Base-by-base conservation (phyloP, 306 rosid genomes). In the Carpinus fangiana region DNA sequence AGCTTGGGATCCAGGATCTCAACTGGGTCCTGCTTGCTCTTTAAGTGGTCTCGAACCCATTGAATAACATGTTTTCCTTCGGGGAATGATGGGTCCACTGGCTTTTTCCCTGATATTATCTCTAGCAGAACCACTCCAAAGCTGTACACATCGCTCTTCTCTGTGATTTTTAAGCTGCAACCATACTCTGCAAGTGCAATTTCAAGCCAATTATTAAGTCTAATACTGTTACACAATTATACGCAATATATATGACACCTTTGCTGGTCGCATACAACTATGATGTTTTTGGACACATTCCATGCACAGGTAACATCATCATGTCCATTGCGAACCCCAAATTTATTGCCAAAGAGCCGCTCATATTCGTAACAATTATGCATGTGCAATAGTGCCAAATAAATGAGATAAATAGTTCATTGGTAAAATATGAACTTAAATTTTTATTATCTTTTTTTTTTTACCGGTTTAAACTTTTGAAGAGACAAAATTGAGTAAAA, bases 111-210 rank as follows among this genome's bases (percentile, higher is more conserved):
- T 5, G 98, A 90, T 79, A 94, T 82, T 59, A 92, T 87, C 89
- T 94, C 97, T 20, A 94, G 72, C 36, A 94, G 89, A 36, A 94
- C 97, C 46, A 94, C 96, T 1, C 98, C 98, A 52, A 80, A 94
- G 76, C 98, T 92, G 80, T 88, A 94, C 18, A 94, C 97, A 20
- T 94, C 98, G 59, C 92, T 92, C 70, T 90, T 94, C 31, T 89
- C 97, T 4, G 95, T 89, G 55, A 92, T 90, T 46, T 84, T 94
- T 5, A 84, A 81, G 95, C 86, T 94, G 77, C 92, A 93, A 12
- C 91, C 98, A 86, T 89, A 92, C 64, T 94, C 98, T 94, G 91
- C 84, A 31, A 31, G 34, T 31, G 34, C 34, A 31, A 31, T 31
- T 31, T 31, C 34, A 31, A 31, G 34, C 34, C 34, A 31, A 31